A percentile compares a stretch with the other conserved stretches of the same genome.
phyloP scores from a whole-genome alignment of 352 stramenopile species.

The Phytopythium montanum region DNA sequence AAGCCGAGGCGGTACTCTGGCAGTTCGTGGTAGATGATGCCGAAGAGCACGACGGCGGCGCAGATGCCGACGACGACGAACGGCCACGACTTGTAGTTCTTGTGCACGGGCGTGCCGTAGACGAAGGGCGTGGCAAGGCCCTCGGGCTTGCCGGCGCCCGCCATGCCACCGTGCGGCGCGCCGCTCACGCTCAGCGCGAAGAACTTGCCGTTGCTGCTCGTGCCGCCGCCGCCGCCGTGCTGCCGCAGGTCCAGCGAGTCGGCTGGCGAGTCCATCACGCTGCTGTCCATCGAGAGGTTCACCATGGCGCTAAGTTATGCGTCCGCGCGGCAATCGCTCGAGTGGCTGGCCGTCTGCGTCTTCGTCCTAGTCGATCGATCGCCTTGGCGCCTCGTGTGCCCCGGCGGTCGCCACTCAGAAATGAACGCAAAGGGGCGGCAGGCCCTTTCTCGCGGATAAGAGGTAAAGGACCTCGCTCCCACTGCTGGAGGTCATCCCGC shows the following conservation, averaged over 20 bases:
- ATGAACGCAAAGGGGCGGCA: neutral
- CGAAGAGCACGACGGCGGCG: conserved; percentile 47
- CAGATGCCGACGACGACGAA: conserved; percentile 55
- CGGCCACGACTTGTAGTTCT: conserved; percentile 82
- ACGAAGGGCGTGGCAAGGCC: conserved; percentile 59
- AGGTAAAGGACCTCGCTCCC: neutral
- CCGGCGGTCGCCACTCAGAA: neutral
- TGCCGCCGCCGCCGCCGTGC: conserved; percentile 23
- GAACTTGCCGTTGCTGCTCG: conserved; percentile 56
- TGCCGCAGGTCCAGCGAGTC: conserved; percentile 26
- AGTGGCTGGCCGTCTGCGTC: too few species aligned
- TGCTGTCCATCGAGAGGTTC: conserved; percentile 43
- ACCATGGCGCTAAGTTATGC: conserved; percentile 18
- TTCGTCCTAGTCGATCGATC: too few species aligned
- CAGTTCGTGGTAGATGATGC: conserved; percentile 69
- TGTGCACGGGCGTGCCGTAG: conserved; percentile 72
- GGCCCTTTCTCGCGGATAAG: conserved; percentile 1
- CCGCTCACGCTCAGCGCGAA: conserved; percentile 66
- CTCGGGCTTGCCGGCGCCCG: conserved; percentile 43
- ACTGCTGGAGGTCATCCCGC: neutral
- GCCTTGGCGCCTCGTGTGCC: too few species aligned
- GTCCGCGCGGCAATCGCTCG: neutral
- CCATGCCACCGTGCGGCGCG: conserved; percentile 20
- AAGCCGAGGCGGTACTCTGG: conserved; percentile 65
- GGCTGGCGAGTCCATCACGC: conserved; percentile 33